Percentiles rank a stretch among this genome's conserved stretches.
phyloP scores from a whole-genome alignment of 2,329 filamentous ascomycete genomes.

The Phoma sp. region DNA sequence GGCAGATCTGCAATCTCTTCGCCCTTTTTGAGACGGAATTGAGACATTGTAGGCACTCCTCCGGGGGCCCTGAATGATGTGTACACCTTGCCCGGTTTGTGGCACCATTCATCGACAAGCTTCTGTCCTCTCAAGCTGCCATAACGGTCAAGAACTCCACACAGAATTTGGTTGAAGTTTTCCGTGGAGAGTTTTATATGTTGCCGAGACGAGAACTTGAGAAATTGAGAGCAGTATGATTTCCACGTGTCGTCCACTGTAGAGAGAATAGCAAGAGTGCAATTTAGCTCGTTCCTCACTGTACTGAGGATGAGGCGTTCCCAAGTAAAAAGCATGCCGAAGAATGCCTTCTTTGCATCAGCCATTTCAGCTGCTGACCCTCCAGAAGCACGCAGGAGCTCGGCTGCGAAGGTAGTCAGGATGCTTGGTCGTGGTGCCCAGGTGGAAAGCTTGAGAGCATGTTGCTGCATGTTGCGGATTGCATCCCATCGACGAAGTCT shows the following conservation, averaged over 20 bases:
- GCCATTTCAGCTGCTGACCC: slow-evolving; percentile 14
- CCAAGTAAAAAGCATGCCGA: slow-evolving; percentile 40
- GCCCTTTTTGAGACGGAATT: slow-evolving; percentile 29
- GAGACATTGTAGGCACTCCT: slow-evolving; percentile 42
- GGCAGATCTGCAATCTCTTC: slow-evolving; percentile 34
- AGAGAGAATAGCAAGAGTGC: slow-evolving; percentile 41
- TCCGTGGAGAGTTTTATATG: slow-evolving; percentile 36
- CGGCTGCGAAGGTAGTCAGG: slow-evolving; percentile 38
- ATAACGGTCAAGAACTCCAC: slow-evolving; percentile 59
- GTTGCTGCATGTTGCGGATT: slow-evolving; percentile 47
- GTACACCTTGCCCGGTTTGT: slow-evolving; percentile 26
- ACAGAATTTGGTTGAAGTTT: slow-evolving; percentile 60
- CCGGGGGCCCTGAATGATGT: slow-evolving; percentile 39
- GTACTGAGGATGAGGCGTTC: slow-evolving; percentile 32
- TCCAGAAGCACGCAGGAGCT: slow-evolving; percentile 34
- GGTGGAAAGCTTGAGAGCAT: slow-evolving; percentile 29
- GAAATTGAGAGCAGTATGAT: slow-evolving; percentile 38
- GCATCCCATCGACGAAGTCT: slow-evolving; percentile 49
- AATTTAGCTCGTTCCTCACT: slow-evolving; percentile 37
- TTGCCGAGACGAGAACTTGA: slow-evolving; percentile 35
- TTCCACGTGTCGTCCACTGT: slow-evolving; percentile 35
- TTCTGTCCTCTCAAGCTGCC: slow-evolving; percentile 56
- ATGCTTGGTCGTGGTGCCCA: slow-evolving; percentile 38
- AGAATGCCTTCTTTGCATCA: slow-evolving; percentile 34
- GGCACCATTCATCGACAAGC: slow-evolving; percentile 57